phyloP scores from a whole-genome alignment of 1,139 yeast species.

The Saccharomyces hybrid region DNA sequence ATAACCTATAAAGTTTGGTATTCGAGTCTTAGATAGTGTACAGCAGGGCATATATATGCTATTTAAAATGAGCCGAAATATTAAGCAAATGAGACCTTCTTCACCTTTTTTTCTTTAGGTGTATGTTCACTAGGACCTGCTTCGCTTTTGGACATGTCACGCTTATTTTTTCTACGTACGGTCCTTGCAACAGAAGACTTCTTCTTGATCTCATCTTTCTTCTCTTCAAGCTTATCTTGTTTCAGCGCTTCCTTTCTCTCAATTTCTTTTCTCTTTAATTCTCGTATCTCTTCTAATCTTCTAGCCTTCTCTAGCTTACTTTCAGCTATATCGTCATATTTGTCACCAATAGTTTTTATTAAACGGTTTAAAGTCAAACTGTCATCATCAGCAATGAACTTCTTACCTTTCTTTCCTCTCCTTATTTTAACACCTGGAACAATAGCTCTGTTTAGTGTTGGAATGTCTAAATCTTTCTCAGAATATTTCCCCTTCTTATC shows the following conservation, averaged over 20 bases:
- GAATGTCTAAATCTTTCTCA: slow-evolving; percentile 73
- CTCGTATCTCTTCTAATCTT: slow-evolving; percentile 84
- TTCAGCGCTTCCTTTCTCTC: slow-evolving; percentile 75
- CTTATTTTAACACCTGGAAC: slow-evolving; percentile 75
- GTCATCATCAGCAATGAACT: slow-evolving; percentile 70
- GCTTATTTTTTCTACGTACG: slow-evolving; percentile 62
- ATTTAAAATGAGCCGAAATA: neutral
- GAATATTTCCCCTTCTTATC: slow-evolving; percentile 48
- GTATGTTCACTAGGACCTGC: slow-evolving; percentile 30
- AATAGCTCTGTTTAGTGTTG: slow-evolving; percentile 71
- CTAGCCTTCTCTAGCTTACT: slow-evolving; percentile 84
- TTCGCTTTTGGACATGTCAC: slow-evolving; percentile 37
- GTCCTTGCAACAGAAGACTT: slow-evolving; percentile 63
- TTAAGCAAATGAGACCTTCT: slow-evolving; percentile 13
- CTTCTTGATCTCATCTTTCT: slow-evolving; percentile 67
- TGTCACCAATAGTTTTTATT: slow-evolving; percentile 73
- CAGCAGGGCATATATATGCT: neutral
- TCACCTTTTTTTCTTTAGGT: slow-evolving; percentile 23
- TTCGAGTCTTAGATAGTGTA: neutral
- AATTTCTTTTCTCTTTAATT: slow-evolving; percentile 74
- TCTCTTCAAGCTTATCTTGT: slow-evolving; percentile 59
- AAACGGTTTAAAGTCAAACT: slow-evolving; percentile 56
- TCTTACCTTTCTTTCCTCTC: slow-evolving; percentile 88
- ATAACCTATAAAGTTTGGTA: neutral
- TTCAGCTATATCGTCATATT: slow-evolving; percentile 73